Percentiles rank a stretch among this genome's conserved stretches.
These are phyloP conservation scores for Arthrobotrys megalospora DNA, from an alignment of 2,329 filamentous ascomycete genomes.

Conservation along the genomic window DNA sequence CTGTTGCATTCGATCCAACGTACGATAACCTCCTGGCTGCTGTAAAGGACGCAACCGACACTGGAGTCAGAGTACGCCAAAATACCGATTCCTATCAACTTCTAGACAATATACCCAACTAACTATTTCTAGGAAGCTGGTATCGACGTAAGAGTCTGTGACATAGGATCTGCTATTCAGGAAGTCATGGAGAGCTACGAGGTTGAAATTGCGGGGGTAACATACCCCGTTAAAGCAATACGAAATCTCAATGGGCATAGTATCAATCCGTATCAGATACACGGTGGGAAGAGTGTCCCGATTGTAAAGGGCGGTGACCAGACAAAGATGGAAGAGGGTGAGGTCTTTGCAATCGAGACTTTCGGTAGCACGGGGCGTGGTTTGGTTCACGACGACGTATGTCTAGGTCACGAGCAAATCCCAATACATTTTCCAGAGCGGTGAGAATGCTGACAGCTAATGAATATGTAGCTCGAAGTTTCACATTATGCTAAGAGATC, in stretches of 20 bases:
- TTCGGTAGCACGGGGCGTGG: constrained; percentile 95
- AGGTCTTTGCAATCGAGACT: constrained; percentile 95
- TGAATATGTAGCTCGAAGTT: constrained; percentile 75
- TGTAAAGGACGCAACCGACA: constrained; percentile 79
- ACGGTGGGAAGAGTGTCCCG: constrained; percentile 92
- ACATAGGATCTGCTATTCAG: constrained; percentile 87
- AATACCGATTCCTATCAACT: background rate
- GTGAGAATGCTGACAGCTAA: background rate
- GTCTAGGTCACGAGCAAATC: constrained; percentile 64
- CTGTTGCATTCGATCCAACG: constrained; percentile 77
- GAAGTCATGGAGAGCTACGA: constrained; percentile 96
- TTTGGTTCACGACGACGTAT: constrained; percentile 85
- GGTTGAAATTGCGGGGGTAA: constrained; percentile 83
- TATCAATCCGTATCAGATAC: constrained; percentile 89
- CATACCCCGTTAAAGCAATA: constrained; percentile 85
- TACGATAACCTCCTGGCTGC: constrained; percentile 79
- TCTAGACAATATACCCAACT: background rate
- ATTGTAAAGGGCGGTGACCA: constrained; percentile 90
- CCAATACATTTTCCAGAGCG: background rate
- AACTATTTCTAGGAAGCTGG: constrained; percentile 77
- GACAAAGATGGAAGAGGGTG: constrained; percentile 98
- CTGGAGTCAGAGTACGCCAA: constrained; percentile 77
- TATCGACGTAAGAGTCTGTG: constrained; percentile 89
- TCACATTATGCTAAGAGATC: constrained; percentile 86
- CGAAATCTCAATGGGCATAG: constrained; percentile 91